Percentiles rank a stretch among this genome's conserved stretches.
Conservation (phyloP, 2,329 filamentous ascomycete genomes). For the Pezicula rhizophila region DNA sequence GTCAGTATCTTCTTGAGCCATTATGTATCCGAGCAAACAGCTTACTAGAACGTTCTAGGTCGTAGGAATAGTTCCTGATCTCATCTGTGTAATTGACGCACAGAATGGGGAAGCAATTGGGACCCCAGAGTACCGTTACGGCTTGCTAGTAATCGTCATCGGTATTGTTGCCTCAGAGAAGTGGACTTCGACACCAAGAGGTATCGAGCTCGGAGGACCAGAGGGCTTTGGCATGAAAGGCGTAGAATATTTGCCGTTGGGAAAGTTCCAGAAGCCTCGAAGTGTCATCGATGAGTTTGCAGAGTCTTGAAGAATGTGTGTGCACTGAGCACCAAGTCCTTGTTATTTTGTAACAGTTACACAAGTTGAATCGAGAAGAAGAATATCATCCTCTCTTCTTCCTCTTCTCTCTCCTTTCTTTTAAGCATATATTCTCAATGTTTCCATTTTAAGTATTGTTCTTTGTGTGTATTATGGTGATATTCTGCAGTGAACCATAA, state of each 20-base stretch:
- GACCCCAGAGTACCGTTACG: constrained; percentile 49
- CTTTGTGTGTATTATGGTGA: too few relatives aligned
- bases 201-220: constrained; percentile 43
- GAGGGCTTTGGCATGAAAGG: constrained; percentile 37
- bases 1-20: constrained; percentile 2
- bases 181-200: constrained; percentile 43
- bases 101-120: constrained; percentile 44
- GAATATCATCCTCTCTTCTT: background rate
- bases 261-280: constrained; percentile 40
- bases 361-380: background rate
- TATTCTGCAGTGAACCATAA: too few relatives aligned
- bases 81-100: constrained; percentile 41
- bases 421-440: too few relatives aligned
- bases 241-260: constrained; percentile 41
- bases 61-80: constrained; percentile 51
- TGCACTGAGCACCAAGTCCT: background rate
- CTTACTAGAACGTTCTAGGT: constrained; percentile 43
- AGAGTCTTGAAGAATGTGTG: background rate
- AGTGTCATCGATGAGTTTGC: constrained; percentile 48
- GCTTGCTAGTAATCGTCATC: constrained; percentile 43
- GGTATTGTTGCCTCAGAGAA: constrained; percentile 48
- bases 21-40: too few relatives aligned
- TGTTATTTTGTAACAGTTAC: background rate
- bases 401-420: too few relatives aligned
- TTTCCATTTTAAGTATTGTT: too few relatives aligned